Evolutionary conservation across 1,139 yeast species (phyloP).

Genomic region (Lodderomyces pseudojiufengensis): DNA sequence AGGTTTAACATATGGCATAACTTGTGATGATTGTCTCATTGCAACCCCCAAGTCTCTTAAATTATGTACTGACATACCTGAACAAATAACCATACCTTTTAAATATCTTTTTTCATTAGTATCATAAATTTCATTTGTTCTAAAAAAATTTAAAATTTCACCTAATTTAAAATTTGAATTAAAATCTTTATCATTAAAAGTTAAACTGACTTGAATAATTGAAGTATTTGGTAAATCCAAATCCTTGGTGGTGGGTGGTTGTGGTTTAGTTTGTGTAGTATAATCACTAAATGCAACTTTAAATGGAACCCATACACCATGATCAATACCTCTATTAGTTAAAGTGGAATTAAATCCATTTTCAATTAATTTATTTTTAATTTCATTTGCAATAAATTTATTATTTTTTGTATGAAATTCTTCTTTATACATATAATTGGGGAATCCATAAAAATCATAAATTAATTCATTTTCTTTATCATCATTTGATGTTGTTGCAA

Average conservation of each 20-base stretch:
- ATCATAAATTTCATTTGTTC: constrained; percentile 42
- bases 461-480: constrained; percentile 35
- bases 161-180: constrained; percentile 55
- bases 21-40: constrained; percentile 17
- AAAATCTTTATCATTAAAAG: constrained; percentile 45
- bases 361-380: constrained; percentile 37
- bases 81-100: constrained; percentile 52
- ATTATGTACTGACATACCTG: constrained; percentile 82
- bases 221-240: constrained; percentile 48
- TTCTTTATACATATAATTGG: constrained; percentile 57
- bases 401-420: constrained; percentile 52
- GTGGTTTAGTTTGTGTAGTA: constrained; percentile 21
- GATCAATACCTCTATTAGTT: constrained; percentile 64
- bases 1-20: constrained; percentile 46
- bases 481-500: constrained; percentile 22
- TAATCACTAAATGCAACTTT: constrained; percentile 62
- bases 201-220: constrained; percentile 62
- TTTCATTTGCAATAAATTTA: constrained; percentile 37
- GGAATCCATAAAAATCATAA: constrained; percentile 76
- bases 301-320: constrained; percentile 80
- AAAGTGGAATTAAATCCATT: constrained; percentile 45
- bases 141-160: constrained; percentile 45
- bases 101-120: constrained; percentile 21
- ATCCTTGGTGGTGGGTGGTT: constrained; percentile 21
- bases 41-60: constrained; percentile 46